phyloP scores from a whole-genome alignment of 192 early-diverging fungal genomes.

The Phycomyces blakesleeanus region DNA sequence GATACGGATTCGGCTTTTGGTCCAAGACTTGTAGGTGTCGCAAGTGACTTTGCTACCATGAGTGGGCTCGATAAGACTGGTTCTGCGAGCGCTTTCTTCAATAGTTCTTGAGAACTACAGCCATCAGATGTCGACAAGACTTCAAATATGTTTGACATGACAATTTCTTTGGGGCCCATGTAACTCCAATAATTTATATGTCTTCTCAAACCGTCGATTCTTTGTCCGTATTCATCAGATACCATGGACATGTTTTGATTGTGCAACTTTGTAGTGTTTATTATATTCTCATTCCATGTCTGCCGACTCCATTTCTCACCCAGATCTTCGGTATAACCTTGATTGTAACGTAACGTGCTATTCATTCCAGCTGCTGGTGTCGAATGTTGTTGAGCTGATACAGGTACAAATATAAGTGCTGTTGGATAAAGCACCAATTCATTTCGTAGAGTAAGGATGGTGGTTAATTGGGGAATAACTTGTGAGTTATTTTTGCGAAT shows the following conservation, averaged over 20 bases:
- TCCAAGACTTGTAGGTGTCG: constrained; percentile 7
- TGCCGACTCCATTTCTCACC: constrained; percentile 28
- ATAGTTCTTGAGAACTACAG: neutral
- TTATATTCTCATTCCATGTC: constrained; percentile 22
- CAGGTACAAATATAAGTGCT: constrained; percentile 17
- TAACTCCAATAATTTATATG: constrained; percentile 23
- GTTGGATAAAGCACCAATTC: constrained; percentile 24
- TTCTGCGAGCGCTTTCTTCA: constrained; percentile 18
- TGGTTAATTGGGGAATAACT: neutral
- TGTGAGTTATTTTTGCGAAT: neutral
- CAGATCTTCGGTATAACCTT: constrained; percentile 27
- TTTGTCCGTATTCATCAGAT: neutral
- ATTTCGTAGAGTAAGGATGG: constrained; percentile 7
- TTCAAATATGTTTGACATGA: constrained; percentile 14
- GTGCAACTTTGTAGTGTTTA: neutral
- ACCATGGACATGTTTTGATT: neutral
- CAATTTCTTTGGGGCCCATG: constrained; percentile 13
- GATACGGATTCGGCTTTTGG: neutral
- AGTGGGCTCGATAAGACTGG: constrained; percentile 18
- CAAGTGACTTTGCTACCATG: constrained; percentile 24
- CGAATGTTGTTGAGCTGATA: constrained; percentile 15
- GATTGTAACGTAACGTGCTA: constrained; percentile 17
- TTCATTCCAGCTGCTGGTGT: constrained; percentile 25
- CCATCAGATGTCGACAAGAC: neutral
- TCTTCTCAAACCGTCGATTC: neutral